Evolutionary conservation across 139 green algal species (phyloP), one percentile per base, ranked within the genome.

Genomic region (Chlorella vulgaris): DNA sequence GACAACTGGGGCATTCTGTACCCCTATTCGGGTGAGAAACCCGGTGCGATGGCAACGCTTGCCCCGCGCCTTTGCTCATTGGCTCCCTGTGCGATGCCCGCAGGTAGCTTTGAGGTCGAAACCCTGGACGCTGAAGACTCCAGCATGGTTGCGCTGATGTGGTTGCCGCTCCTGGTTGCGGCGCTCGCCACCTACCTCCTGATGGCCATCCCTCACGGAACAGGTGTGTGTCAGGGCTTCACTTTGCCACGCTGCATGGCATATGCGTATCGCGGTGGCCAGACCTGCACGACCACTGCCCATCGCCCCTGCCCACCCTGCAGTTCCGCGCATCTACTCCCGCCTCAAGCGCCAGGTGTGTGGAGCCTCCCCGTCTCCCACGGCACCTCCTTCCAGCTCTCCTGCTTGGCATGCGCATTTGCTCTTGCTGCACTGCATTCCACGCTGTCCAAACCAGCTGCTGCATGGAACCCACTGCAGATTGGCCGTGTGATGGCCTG

Each of bases 151-250:
- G 6, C 55, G 26, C 21, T 83, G 24, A 31, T 22, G 6, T 83
- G 67, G 78, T 51, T 83, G 78, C 78, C 69, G 0, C 28, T 77
- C 3, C 69, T 77, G 63, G 36, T 68, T 19, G 36, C 29, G 5
- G 69, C 63, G 1, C n/a, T 43, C 21, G 38, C 40, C 15, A 67
- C 71, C n/a, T 28, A 51, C 18, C 22, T 67, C 21, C 71, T 78
- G 4, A 22, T 26, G 22, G 2, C 3, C 24, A 35, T 78, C 2
- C 71, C 71, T 7, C 24, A 24, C 5, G 71, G 51, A 18, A 38
- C 35, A 31, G 71, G 71, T 67, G 47, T 42, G 70, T n/a, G 18
- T 1, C n/a, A 7, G 35, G 26, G 10, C 13, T 68, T 29, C 61
- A 68, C n/a, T 29, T 10, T 15, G 61, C 10, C 24, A 68, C 19